Percentiles rank a stretch among this genome's conserved stretches.
These are phyloP conservation scores for Aureobasidium lini DNA, from an alignment of 2,329 filamentous ascomycete species.

Conservation along the genomic window DNA sequence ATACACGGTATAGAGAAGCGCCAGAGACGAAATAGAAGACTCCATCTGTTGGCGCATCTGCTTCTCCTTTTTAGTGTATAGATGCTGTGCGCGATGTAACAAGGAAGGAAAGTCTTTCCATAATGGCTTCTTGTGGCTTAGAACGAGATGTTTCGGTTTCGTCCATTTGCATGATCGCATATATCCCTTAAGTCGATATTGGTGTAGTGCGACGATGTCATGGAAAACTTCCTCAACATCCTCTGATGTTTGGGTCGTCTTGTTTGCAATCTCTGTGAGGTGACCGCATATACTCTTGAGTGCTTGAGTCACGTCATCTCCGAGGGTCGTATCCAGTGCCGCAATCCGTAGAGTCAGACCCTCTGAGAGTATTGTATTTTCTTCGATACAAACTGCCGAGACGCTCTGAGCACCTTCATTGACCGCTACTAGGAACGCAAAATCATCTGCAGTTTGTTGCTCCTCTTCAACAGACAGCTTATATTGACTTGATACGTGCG, in stretches of 20 bases:
- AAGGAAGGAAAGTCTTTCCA: conserved; percentile 10
- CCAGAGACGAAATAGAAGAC: background rate
- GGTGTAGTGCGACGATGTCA: background rate
- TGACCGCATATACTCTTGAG: background rate
- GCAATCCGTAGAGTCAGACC: conserved; percentile 2
- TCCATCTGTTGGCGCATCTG: background rate
- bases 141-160: conserved; percentile 6
- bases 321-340: conserved; percentile 5
- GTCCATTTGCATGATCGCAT: background rate
- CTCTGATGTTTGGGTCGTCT: no score
- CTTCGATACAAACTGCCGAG: conserved; percentile 4
- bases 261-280: background rate
- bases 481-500: background rate
- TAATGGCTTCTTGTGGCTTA: conserved; percentile 9
- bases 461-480: background rate
- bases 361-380: background rate
- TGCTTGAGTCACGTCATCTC: background rate
- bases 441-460: conserved; percentile 7
- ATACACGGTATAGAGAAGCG: no score
- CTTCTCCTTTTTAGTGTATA: conserved; percentile 11
- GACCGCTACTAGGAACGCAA: conserved; percentile 9
- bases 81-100: background rate
- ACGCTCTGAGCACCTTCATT: conserved; percentile 12
- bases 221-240: background rate
- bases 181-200: background rate